Evolutionary conservation across 2,329 filamentous ascomycete species (phyloP).

Genomic region (Zasmidium citrigriseum): DNA sequence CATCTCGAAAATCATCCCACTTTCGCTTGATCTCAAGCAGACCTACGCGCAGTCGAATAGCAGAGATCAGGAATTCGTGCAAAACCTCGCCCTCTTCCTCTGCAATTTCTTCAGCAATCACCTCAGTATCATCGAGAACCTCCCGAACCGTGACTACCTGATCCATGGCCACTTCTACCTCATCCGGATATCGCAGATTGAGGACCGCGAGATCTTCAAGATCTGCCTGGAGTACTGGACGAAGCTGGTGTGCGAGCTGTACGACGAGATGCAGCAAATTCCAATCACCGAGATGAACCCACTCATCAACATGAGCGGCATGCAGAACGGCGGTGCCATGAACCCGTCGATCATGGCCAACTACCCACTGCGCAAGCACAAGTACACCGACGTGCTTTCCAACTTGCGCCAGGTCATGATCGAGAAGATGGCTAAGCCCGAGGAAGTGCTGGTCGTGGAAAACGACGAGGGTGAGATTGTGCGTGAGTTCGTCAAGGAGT

Average conservation of each 20-base stretch:
- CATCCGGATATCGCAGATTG: constrained; percentile 96
- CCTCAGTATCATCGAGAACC: constrained; percentile 88
- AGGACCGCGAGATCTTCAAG: constrained; percentile 99
- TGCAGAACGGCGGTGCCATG: constrained; percentile 79
- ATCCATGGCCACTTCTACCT: constrained; percentile 97
- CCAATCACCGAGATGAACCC: constrained; percentile 93
- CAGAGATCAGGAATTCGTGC: constrained; percentile 94
- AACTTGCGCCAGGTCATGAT: constrained; percentile 98
- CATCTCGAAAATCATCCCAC: constrained; percentile 89
- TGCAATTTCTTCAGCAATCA: constrained; percentile 97
- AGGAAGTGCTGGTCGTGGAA: constrained; percentile 98
- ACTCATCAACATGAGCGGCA: constrained; percentile 74
- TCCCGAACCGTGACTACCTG: constrained; percentile 92
- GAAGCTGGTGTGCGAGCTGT: constrained; percentile 94
- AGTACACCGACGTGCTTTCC: constrained; percentile 90
- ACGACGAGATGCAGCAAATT: constrained; percentile 97
- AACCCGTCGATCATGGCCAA: constrained; percentile 83
- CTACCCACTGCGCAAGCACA: constrained; percentile 95
- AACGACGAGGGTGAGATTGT: constrained; percentile 99
- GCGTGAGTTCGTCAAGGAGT: constrained; percentile 98
- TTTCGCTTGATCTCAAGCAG: constrained; percentile 84
- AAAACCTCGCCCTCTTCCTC: constrained; percentile 92
- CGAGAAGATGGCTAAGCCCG: constrained; percentile 98
- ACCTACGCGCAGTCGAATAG: constrained; percentile 92
- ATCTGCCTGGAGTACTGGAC: constrained; percentile 99